Evolutionary conservation across 1,139 yeast species (phyloP).

Genomic region (Protomyces inouyei): DNA sequence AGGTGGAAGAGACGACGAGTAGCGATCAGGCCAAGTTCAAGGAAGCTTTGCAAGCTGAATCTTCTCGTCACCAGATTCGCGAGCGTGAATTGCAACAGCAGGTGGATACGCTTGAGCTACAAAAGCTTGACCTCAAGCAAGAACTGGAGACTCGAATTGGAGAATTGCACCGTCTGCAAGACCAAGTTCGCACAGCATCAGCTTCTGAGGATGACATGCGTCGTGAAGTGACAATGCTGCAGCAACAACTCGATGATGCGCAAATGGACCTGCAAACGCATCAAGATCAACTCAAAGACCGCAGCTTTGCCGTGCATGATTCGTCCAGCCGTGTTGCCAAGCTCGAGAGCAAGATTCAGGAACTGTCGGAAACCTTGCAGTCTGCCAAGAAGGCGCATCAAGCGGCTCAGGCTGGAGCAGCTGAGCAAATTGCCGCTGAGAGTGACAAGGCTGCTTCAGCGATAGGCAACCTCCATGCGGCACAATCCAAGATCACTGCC

Average conservation of each 20-base stretch:
- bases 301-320: neutral
- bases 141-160: neutral
- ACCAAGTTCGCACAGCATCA: neutral
- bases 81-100: slow-evolving; percentile 7
- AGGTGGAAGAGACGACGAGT: slow-evolving; percentile 5
- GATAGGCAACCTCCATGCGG: neutral
- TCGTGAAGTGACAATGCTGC: neutral
- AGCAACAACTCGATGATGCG: neutral
- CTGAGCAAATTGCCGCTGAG: slow-evolving; percentile 1
- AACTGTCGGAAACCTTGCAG: neutral
- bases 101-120: neutral
- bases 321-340: neutral
- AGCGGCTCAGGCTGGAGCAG: neutral
- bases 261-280: neutral
- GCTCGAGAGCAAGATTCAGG: slow-evolving; percentile 5
- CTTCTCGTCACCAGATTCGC: slow-evolving; percentile 3
- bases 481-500: neutral
- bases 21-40: slow-evolving; percentile 5
- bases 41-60: slow-evolving; percentile 14
- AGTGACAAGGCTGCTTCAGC: neutral
- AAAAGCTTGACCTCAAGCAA: neutral
- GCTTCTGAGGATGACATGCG: neutral
- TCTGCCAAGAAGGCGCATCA: slow-evolving; percentile 3
- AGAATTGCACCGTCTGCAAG: neutral
- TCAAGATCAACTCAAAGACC: neutral